phyloP scores from a whole-genome alignment of 2,329 filamentous ascomycete genomes.

The Zymoseptoria passerinii region DNA sequence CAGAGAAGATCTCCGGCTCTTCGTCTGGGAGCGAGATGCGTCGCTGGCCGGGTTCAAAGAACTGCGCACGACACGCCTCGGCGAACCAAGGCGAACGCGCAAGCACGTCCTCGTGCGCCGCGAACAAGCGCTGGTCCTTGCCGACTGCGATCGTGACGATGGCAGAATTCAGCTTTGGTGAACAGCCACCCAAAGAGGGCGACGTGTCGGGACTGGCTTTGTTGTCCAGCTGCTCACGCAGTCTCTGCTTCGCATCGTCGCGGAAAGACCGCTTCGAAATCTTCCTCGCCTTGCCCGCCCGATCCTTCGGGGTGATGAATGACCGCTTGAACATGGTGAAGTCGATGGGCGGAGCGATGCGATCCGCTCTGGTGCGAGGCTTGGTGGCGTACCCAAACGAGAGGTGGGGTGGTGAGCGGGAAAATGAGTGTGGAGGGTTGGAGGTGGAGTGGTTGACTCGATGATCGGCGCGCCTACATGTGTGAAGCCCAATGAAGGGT shows the following conservation, averaged over 20 bases:
- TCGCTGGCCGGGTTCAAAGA: constrained; percentile 60
- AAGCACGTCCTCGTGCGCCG: constrained; percentile 88
- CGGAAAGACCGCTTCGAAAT: constrained; percentile 65
- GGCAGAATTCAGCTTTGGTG: constrained; percentile 52
- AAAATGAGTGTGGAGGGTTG: constrained; percentile 35
- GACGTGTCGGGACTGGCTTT: constrained; percentile 36
- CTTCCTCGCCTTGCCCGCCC: constrained; percentile 81
- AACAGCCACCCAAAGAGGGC: constrained; percentile 30
- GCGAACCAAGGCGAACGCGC: constrained; percentile 74
- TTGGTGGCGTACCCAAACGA: constrained; percentile 31
- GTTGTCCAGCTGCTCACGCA: constrained; percentile 72
- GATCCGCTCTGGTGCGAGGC: constrained; percentile 2
- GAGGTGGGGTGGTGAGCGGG: constrained; percentile 41
- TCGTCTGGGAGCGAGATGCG: constrained; percentile 69
- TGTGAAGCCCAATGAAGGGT: constrained; percentile 11
- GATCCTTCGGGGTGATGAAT: constrained; percentile 71
- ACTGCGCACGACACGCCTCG: constrained; percentile 53
- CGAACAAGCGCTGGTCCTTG: constrained; percentile 78
- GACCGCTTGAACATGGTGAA: constrained; percentile 84
- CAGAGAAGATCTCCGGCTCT: constrained; percentile 89
- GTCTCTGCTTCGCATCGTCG: constrained; percentile 75
- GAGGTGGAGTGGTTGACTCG: constrained; percentile 36
- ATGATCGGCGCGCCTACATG: constrained; percentile 32
- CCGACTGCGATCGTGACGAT: constrained; percentile 85
- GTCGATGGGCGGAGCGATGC: neutral